phyloP scores from a whole-genome alignment of 345 rosid genomes.

The Populus davidiana region DNA sequence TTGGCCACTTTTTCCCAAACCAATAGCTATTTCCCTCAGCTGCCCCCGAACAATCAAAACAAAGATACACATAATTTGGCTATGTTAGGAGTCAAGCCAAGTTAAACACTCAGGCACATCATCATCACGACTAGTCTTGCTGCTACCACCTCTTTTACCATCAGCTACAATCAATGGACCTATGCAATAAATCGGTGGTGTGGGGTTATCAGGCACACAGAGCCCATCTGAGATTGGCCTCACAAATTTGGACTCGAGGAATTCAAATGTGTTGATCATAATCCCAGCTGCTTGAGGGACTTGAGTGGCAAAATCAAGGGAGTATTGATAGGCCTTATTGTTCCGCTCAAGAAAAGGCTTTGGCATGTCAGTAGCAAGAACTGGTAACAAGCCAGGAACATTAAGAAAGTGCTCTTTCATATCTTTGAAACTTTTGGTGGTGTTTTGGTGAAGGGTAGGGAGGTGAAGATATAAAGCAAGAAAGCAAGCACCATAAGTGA shows the following conservation, averaged over 20 bases:
- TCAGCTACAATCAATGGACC: conserved; percentile 46
- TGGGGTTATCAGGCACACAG: conserved; percentile 25
- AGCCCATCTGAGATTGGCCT: conserved; percentile 41
- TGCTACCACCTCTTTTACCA: background rate
- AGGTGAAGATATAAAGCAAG: conserved; percentile 8
- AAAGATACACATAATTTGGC: conserved; percentile 29
- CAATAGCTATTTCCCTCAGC: conserved; percentile 44
- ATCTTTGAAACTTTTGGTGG: conserved; percentile 16
- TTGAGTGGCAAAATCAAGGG: background rate
- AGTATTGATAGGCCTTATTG: conserved; percentile 3
- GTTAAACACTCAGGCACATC: conserved; percentile 23
- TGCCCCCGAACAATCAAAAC: conserved; percentile 52
- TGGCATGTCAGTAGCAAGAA: conserved; percentile 20
- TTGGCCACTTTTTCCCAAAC: conserved; percentile 39
- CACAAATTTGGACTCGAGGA: conserved; percentile 41
- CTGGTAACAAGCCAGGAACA: conserved; percentile 27
- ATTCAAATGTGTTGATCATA: conserved; percentile 49
- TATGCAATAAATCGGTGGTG: conserved; percentile 42
- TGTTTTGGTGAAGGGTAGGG: conserved; percentile 9
- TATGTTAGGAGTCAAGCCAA: conserved; percentile 46
- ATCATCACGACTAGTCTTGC: background rate
- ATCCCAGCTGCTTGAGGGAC: conserved; percentile 30
- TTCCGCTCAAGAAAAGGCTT: conserved; percentile 13
- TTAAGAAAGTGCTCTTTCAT: background rate
- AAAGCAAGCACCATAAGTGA: conserved; percentile 1